These are phyloP conservation scores for Cichorium intybus DNA, from an alignment of 140 eudicot species.

Conservation along the genomic window DNA sequence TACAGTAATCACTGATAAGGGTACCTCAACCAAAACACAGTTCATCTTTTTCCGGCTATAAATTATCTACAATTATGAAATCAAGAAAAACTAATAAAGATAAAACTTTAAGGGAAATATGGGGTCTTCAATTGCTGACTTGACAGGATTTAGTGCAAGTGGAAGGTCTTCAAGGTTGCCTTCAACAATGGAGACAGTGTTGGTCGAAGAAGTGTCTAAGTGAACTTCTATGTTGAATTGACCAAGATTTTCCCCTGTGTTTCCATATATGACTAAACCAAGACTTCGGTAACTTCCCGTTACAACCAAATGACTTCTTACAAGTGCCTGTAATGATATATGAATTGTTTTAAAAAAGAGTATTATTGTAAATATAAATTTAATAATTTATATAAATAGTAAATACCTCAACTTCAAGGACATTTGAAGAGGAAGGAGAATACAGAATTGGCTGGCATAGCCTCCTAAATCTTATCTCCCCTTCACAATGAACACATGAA, in stretches of 20 bases:
- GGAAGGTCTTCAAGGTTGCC: conserved; percentile 96
- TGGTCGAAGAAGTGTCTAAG: conserved; percentile 72
- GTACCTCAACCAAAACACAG: too few species aligned
- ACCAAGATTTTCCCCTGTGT: conserved; percentile 90
- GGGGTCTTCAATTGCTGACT: conserved; percentile 47
- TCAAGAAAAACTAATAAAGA: too few species aligned
- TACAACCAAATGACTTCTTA: conserved; percentile 88
- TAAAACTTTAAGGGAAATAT: conserved; percentile 46
- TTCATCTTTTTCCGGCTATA: too few species aligned
- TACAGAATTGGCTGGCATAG: conserved; percentile 88
- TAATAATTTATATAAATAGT: not conserved
- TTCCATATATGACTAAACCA: conserved; percentile 91
- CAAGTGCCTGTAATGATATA: conserved; percentile 62
- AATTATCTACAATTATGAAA: too few species aligned
- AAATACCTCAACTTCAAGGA: conserved; percentile 94
- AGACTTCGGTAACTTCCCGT: conserved; percentile 98
- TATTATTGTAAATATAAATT: not conserved
- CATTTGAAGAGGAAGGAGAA: conserved; percentile 93
- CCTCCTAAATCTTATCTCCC: conserved; percentile 92
- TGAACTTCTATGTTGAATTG: conserved; percentile 92
- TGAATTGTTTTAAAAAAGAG: not conserved
- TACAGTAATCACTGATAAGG: too few species aligned
- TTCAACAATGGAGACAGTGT: conserved; percentile 67
- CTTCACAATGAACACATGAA: conserved; percentile 93
- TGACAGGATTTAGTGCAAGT: conserved; percentile 56